Conservation (phyloP, 768 basidiomycete species). For the Russula brevipes region DNA sequence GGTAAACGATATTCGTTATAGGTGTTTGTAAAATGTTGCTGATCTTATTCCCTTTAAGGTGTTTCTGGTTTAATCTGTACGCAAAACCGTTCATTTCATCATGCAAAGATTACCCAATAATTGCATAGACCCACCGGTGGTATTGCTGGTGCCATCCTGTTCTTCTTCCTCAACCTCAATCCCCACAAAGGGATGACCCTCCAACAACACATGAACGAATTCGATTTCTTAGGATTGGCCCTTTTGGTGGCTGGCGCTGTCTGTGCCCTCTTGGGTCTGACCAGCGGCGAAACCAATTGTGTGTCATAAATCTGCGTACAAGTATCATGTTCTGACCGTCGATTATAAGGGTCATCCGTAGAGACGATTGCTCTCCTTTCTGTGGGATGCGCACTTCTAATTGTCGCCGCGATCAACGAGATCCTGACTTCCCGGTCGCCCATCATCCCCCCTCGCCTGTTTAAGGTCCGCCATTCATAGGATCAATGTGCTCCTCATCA, state of each 20-base stretch:
- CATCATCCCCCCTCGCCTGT: slow-evolving; percentile 69
- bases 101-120: background rate
- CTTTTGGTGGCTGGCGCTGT: slow-evolving; percentile 63
- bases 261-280: slow-evolving; percentile 65
- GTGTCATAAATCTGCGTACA: slow-evolving; percentile 28
- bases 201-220: slow-evolving; percentile 53
- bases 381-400: slow-evolving; percentile 50
- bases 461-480: slow-evolving; percentile 43
- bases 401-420: slow-evolving; percentile 55
- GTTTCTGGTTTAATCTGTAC: slow-evolving; percentile 73
- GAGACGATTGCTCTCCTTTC: slow-evolving; percentile 59
- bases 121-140: slow-evolving; percentile 66
- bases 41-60: slow-evolving; percentile 38
- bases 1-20: slow-evolving; percentile 38
- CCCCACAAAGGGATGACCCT: slow-evolving; percentile 58
- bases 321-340: background rate
- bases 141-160: slow-evolving; percentile 53
- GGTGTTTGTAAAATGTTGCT: background rate
- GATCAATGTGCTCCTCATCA: background rate
- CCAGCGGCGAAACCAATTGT: slow-evolving; percentile 65
- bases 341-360: slow-evolving; percentile 46
- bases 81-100: slow-evolving; percentile 21
- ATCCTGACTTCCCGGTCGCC: slow-evolving; percentile 56
- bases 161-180: slow-evolving; percentile 76
- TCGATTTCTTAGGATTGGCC: slow-evolving; percentile 66